A percentile compares a stretch with the other conserved stretches of the same genome.
Evolutionary conservation across 2,329 filamentous ascomycete genomes (phyloP).

Genomic region (Apiospora saccharicola): DNA sequence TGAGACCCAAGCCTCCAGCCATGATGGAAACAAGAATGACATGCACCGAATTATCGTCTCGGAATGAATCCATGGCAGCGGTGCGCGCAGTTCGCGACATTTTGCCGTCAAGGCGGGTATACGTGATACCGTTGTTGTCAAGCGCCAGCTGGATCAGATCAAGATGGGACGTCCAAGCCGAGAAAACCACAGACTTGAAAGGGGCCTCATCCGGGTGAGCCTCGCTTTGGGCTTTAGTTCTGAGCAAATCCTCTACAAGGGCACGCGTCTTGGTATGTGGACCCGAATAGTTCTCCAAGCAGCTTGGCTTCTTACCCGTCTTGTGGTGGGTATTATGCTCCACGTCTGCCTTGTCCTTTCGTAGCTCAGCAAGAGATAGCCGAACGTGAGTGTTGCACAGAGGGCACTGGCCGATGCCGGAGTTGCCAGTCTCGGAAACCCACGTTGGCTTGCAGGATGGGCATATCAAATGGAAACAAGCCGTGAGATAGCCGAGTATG

Average conservation of each 20-base stretch:
- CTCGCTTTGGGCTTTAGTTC: constrained; percentile 68
- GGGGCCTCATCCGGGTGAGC: constrained; percentile 71
- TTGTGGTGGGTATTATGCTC: constrained; percentile 63
- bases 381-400: constrained; percentile 72
- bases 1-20: constrained; percentile 90
- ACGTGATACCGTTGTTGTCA: constrained; percentile 69
- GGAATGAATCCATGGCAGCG: constrained; percentile 79
- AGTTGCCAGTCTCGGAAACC: constrained; percentile 60
- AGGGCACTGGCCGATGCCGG: constrained; percentile 64
- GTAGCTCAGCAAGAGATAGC: constrained; percentile 73
- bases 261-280: constrained; percentile 93
- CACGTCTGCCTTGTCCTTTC: constrained; percentile 63
- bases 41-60: constrained; percentile 72
- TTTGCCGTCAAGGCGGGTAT: constrained; percentile 86
- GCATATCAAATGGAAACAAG: constrained; percentile 89
- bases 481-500: constrained; percentile 79
- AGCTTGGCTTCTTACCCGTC: constrained; percentile 51
- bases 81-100: constrained; percentile 81
- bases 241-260: constrained; percentile 76
- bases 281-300: constrained; percentile 76
- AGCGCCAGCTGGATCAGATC: constrained; percentile 90
- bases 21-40: constrained; percentile 93
- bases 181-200: constrained; percentile 94
- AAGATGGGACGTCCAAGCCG: constrained; percentile 93
- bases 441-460: constrained; percentile 72